Percentiles rank a stretch among this genome's conserved stretches.
Conservation (phyloP, 1,139 yeast species). For the Pichiaceae sp. region DNA sequence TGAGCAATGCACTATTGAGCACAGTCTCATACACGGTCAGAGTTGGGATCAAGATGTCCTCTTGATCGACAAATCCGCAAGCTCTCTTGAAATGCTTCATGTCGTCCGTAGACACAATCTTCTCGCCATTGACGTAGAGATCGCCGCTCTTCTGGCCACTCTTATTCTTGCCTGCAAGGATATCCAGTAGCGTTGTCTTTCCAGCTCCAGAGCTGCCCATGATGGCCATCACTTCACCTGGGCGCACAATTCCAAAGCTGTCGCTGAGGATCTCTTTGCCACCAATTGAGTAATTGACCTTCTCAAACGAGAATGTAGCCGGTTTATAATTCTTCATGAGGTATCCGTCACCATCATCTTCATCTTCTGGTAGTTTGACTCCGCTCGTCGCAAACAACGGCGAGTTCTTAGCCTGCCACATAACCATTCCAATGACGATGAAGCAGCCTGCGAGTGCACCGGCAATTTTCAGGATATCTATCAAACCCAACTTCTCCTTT, state of each 20-base stretch:
- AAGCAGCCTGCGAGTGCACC: constrained; percentile 36
- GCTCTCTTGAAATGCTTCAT: constrained; percentile 46
- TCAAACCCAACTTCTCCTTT: constrained; percentile 37
- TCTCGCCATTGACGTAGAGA: constrained; percentile 67
- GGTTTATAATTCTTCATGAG: constrained; percentile 56
- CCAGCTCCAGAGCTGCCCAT: constrained; percentile 99
- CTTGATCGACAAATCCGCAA: constrained; percentile 96
- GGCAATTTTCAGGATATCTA: constrained; percentile 33
- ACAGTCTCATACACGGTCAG: constrained; percentile 94
- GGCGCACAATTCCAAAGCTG: constrained; percentile 69
- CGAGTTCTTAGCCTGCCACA: constrained; percentile 50
- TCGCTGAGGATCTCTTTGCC: constrained; percentile 49
- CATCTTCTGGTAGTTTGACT: constrained; percentile 22
- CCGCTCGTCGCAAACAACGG: constrained; percentile 41
- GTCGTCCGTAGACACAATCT: constrained; percentile 25
- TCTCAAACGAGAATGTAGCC: constrained; percentile 67
- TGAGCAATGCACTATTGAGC: constrained; percentile 77
- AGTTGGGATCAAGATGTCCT: constrained; percentile 84
- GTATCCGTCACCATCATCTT: constrained; percentile 30
- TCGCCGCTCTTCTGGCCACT: constrained; percentile 60
- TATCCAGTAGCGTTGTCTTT: constrained; percentile 85
- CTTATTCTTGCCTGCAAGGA: constrained; percentile 81
- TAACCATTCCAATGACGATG: constrained; percentile 33
- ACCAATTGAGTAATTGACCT: constrained; percentile 54
- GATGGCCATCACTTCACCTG: constrained; percentile 87